Percentiles rank a stretch among this genome's conserved stretches.
phyloP scores from a whole-genome alignment of 768 basidiomycete species.

The Termitomyces sp. region DNA sequence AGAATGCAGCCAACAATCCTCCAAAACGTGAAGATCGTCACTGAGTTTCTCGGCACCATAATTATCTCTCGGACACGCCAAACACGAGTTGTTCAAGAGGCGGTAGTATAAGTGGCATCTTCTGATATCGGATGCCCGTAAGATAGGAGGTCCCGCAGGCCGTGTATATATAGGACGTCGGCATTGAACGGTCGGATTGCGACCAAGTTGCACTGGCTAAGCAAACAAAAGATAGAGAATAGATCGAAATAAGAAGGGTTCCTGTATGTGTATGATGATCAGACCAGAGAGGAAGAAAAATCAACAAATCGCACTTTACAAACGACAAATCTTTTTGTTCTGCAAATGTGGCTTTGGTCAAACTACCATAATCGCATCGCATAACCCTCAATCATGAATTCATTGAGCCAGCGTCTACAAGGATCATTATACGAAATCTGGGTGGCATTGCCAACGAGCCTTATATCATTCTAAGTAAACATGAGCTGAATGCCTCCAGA shows the following conservation, averaged over 20 bases:
- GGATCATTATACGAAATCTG: background rate
- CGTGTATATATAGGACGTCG: background rate
- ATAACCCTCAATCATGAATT: background rate
- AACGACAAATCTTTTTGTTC: background rate
- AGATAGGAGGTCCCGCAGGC: background rate
- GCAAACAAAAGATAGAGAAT: background rate
- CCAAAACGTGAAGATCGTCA: background rate
- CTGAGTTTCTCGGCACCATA: background rate
- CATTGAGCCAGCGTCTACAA: background rate
- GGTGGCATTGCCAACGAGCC: background rate
- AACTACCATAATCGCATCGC: background rate
- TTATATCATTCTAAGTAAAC: background rate
- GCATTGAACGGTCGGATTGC: background rate
- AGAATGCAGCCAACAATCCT: background rate
- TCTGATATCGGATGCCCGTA: background rate
- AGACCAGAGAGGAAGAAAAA: background rate
- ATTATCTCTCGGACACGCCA: background rate
- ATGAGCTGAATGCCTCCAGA: too few relatives aligned
- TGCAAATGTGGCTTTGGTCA: background rate
- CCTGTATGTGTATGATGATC: background rate
- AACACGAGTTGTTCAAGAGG: background rate
- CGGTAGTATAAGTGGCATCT: background rate
- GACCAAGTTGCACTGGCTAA: background rate
- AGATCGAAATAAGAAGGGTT: background rate
- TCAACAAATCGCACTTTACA: background rate